Conservation (phyloP, 169 alveolate species). For the Plasmodium gaboni region DNA sequence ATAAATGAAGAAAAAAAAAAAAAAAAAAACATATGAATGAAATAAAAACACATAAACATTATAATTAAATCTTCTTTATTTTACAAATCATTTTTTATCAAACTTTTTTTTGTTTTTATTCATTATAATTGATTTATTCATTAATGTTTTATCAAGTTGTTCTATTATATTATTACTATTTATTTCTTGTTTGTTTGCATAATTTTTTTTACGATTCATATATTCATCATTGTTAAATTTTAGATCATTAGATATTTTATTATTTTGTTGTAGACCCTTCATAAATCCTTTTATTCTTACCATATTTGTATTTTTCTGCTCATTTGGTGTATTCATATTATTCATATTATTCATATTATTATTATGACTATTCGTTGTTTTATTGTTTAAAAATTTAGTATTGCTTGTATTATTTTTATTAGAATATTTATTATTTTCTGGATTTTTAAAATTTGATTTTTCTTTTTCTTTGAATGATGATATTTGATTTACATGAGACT, state of each 20-base stretch:
- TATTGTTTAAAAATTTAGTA: background rate
- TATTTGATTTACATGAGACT: background rate
- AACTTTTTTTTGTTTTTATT: conserved; percentile 42
- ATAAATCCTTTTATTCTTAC: conserved; percentile 62
- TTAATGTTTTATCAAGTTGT: conserved; percentile 61
- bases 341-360: background rate
- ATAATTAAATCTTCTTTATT: too few species aligned
- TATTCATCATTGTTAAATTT: conserved; percentile 1
- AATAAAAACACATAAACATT: background rate
- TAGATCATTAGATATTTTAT: background rate
- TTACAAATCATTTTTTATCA: conserved; percentile 1
- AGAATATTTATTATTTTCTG: background rate
- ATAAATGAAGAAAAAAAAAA: background rate
- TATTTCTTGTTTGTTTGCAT: background rate
- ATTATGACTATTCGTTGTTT: background rate
- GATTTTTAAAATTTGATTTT: background rate
- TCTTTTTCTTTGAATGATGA: background rate
- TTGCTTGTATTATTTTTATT: background rate
- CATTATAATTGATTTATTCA: conserved; percentile 70
- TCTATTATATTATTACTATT: conserved; percentile 48
- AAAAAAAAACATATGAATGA: background rate
- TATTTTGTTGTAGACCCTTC: conserved; percentile 38
- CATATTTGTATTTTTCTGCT: conserved; percentile 53
- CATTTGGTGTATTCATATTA: background rate
- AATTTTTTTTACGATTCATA: background rate